Base-by-base conservation (phyloP, 2,329 filamentous ascomycete species). In the Apiospora arundinis region DNA sequence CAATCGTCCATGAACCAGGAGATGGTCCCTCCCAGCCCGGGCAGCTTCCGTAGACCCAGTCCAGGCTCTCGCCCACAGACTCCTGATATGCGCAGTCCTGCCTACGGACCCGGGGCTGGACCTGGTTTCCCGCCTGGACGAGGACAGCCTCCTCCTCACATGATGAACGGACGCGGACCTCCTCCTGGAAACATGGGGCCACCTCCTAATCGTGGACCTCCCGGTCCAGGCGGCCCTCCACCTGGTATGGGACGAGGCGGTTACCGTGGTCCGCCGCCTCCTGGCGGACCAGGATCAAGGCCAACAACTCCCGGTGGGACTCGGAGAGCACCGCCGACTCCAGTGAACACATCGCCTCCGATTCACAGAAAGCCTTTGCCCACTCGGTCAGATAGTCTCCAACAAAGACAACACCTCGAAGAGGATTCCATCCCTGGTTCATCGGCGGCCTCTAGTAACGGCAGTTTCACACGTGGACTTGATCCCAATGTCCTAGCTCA, bases 321-420 rank as follows among this genome's bases (percentile, higher is more conserved):
- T 37, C 74, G 74, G 18, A 73, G 46, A 16, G 21, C 52, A 32
- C 76, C 73, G 60, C 73, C 75, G 42, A 75, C 77, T 9, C 74
- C 69, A 45, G 72, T 85, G 18, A 82, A 85, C 70, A 83, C 83
- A 28, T 81, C 79, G n/a, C 83, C 82, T 69, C 81, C 83, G 45
- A 81, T 88, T 56, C 80, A 82, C 68, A 83, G 88, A 72, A 90
- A 90, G 76, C 87, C 88, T 32, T 74, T 90, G 16, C 85, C 86
- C 32, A 75, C 78, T n/a, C 82, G 83, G 68, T 74, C 77, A 7
- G 79, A 80, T 49, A 81, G 80, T 66, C 77, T 76, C 77, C 77
- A 32, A 32, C 32, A 32, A 32, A 32, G 73, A 78, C 80, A 73
- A 78, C 80, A 77, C 81, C 80, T 71, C 82, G 77, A 77, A 76